Base-by-base conservation (phyloP, 1,139 yeast species). In the Pichiaceae sp. region DNA sequence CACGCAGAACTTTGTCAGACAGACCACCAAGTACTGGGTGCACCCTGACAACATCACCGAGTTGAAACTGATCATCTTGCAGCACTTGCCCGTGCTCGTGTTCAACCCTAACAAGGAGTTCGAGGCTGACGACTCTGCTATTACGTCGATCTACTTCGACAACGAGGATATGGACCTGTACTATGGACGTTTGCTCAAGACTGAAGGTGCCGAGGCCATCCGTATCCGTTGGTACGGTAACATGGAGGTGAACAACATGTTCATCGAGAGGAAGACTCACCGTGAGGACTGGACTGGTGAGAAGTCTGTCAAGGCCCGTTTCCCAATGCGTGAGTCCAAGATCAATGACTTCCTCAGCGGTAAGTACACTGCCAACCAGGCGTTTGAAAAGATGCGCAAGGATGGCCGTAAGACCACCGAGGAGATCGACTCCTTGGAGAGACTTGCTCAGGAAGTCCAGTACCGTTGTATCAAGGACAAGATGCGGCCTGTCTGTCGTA, bases 241-340 rank as follows among this genome's bases (percentile, higher is more conserved):
- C 38, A 89, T 91, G 98, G 72, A 75, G 42, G 74, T 91, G 3
- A 96, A 89, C 49, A 85, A 84, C 37, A 86, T 91, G 40, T 91
- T 91, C 49, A 95, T 91, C 27, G 98, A 91, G 63, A 78, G 98
- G 61, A 91, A 91, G 62, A 91, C 98, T 12, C 98, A 91, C 57
- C 76, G 98, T 61, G 98, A 91, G 62, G 98, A 91, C 64, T 91
- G 98, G 98, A 91, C 98, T 3, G 98, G 98, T 52, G 98, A 91
- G 62, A 89, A 89, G 63, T 85, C 96, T 9, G 98, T 91, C 47
- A 91, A 91, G 64, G 97, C 97, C 3, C 75, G 98, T 59, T 91
- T 91, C 63, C 78, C 89, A 11, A 66, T 91, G 51, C 91, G 89
- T 60, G 98, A 91, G 58, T 85, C 83, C 59, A 75, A 86, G 53